phyloP scores from a whole-genome alignment of 495 filamentous ascomycete species.

The Xylaria sp. region DNA sequence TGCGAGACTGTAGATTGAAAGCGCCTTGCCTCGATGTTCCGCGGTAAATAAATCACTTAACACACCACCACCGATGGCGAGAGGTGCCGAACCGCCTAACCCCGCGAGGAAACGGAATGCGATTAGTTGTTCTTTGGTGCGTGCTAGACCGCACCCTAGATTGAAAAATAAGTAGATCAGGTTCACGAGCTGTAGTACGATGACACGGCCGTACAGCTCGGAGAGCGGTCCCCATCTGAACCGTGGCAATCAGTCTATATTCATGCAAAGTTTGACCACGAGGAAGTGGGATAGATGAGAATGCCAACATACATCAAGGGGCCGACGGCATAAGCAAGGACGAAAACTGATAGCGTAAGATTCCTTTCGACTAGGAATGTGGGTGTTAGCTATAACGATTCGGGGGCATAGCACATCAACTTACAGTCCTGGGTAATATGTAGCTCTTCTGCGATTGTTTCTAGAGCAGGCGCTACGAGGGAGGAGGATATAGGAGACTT shows the following conservation, averaged over 20 bases:
- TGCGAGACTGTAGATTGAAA: slow-evolving; percentile 67
- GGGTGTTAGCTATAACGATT: neutral
- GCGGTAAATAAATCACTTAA: slow-evolving; percentile 67
- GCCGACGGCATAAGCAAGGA: slow-evolving; percentile 70
- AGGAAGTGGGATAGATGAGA: slow-evolving; percentile 17
- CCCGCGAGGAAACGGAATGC: slow-evolving; percentile 65
- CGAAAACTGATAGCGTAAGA: slow-evolving; percentile 73
- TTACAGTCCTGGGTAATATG: slow-evolving; percentile 57
- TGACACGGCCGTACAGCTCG: slow-evolving; percentile 68
- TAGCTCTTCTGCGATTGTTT: slow-evolving; percentile 64
- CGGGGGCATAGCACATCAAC: slow-evolving; percentile 26
- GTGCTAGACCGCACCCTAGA: slow-evolving; percentile 62
- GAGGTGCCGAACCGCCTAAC: slow-evolving; percentile 57
- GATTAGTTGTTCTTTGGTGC: slow-evolving; percentile 60
- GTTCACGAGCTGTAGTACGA: slow-evolving; percentile 60
- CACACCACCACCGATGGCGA: slow-evolving; percentile 66
- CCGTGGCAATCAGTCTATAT: neutral
- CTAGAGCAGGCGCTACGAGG: slow-evolving; percentile 75
- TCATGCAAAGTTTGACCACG: neutral
- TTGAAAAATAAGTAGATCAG: slow-evolving; percentile 64
- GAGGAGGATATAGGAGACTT: slow-evolving; percentile 66
- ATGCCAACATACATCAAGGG: slow-evolving; percentile 33
- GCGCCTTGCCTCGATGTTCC: slow-evolving; percentile 69
- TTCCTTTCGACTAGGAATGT: slow-evolving; percentile 54
- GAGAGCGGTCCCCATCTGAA: slow-evolving; percentile 67